phyloP scores from a whole-genome alignment of 73 alveolate species.

The Stentor coeruleus region DNA sequence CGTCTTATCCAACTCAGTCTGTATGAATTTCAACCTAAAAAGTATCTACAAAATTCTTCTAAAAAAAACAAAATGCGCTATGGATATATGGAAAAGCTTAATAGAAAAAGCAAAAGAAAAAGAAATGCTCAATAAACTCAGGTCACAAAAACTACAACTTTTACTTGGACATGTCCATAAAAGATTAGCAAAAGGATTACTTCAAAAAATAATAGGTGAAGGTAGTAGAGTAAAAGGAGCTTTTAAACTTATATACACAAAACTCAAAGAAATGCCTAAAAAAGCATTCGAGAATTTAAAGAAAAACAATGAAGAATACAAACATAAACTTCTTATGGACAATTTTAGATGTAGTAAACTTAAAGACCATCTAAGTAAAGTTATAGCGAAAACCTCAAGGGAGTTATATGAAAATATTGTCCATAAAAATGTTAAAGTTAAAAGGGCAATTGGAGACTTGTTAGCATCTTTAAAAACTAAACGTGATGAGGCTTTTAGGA shows the following conservation, averaged over 20 bases:
- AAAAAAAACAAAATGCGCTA: neutral
- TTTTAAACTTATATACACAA: neutral
- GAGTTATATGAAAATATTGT: neutral
- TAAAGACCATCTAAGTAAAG: neutral
- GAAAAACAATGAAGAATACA: neutral
- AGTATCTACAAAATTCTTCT: neutral
- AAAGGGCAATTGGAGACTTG: neutral
- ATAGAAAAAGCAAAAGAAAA: too few relatives aligned
- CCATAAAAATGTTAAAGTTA: neutral
- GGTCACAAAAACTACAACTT: neutral
- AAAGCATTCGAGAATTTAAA: neutral
- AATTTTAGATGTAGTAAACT: slow-evolving; percentile 7
- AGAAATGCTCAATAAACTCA: too few relatives aligned
- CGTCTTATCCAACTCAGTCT: neutral
- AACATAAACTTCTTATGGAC: neutral
- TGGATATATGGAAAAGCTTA: neutral
- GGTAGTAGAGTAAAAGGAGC: slow-evolving; percentile 6
- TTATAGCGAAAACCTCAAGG: neutral
- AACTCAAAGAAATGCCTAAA: neutral
- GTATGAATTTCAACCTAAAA: neutral
- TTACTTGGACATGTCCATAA: neutral
- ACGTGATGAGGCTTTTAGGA: neutral
- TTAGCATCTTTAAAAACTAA: neutral
- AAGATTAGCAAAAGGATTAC: neutral
- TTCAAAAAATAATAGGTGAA: slow-evolving; percentile 3